phyloP scores from a whole-genome alignment of 257 asterid genomes.

The Rehmannia glutinosa region DNA sequence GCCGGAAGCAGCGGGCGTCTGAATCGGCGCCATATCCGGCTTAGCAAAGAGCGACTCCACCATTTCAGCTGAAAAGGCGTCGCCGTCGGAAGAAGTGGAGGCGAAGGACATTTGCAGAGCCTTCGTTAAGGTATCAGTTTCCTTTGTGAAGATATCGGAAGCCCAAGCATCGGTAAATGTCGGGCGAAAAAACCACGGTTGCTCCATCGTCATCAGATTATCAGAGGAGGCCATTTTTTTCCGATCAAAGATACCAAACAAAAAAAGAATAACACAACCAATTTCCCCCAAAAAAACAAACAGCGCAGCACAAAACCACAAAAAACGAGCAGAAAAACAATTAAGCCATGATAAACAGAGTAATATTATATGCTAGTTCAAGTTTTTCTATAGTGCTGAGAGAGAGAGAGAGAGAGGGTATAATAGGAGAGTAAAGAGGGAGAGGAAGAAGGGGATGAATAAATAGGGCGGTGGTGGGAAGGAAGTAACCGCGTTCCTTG shows the following conservation, averaged over 20 bases:
- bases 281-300: not conserved
- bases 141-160: slow-evolving; percentile 44
- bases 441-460: slow-evolving; percentile 12
- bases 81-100: slow-evolving; percentile 24
- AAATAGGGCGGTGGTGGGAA: slow-evolving; percentile 52
- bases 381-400: not conserved
- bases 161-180: slow-evolving; percentile 62
- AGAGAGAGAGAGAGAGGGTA: not conserved
- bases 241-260: not conserved
- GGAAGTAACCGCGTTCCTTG: slow-evolving; percentile 59
- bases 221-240: slow-evolving; percentile 56
- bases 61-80: slow-evolving; percentile 31
- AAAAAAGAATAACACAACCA: not conserved
- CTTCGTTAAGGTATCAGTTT: slow-evolving; percentile 52
- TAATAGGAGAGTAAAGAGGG: not conserved
- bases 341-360: not conserved
- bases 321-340: not conserved
- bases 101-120: slow-evolving; percentile 52
- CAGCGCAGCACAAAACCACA: not conserved
- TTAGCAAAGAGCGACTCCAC: slow-evolving; percentile 27
- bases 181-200: slow-evolving; percentile 52
- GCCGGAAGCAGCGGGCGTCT: slow-evolving; percentile 48
- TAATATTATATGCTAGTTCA: not conserved
- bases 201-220: slow-evolving; percentile 50
- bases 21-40: slow-evolving; percentile 31